These are phyloP conservation scores for Skeletonema menzelii DNA, from an alignment of 108 stramenopile species.

Conservation along the genomic window DNA sequence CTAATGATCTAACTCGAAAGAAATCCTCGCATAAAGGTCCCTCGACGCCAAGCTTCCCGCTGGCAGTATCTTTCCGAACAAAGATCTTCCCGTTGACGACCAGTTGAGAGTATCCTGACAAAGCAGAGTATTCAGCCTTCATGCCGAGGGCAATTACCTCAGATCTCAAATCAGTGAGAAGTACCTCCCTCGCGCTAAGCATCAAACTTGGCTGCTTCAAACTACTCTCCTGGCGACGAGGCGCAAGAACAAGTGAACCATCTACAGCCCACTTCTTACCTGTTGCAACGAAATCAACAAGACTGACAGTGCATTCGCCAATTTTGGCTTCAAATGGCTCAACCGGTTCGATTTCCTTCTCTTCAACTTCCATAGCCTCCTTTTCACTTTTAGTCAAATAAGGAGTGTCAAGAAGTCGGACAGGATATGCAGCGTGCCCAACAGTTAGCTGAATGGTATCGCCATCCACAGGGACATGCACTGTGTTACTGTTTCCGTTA, in stretches of 20 bases:
- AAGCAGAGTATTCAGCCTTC: constrained; percentile 88
- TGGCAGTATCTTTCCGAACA: constrained; percentile 72
- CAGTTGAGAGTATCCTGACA: constrained; percentile 72
- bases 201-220: constrained; percentile 56
- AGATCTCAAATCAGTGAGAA: constrained; percentile 85
- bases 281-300: constrained; percentile 79
- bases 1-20: constrained; percentile 69
- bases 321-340: constrained; percentile 77
- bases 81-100: constrained; percentile 79
- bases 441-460: constrained; percentile 74
- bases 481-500: constrained; percentile 2
- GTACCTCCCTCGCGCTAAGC: constrained; percentile 83
- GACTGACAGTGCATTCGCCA: constrained; percentile 84
- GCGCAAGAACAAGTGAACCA: constrained; percentile 86
- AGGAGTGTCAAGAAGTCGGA: constrained; percentile 79
- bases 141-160: constrained; percentile 84
- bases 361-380: constrained; percentile 37
- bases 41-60: constrained; percentile 79
- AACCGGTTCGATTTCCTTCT: constrained; percentile 52
- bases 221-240: constrained; percentile 36
- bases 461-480: constrained; percentile 58
- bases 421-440: constrained; percentile 82
- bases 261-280: constrained; percentile 85
- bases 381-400: constrained; percentile 73
- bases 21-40: constrained; percentile 90